Evolutionary conservation across 2,329 filamentous ascomycete species (phyloP).

Genomic region (Colletotrichum lentis): DNA sequence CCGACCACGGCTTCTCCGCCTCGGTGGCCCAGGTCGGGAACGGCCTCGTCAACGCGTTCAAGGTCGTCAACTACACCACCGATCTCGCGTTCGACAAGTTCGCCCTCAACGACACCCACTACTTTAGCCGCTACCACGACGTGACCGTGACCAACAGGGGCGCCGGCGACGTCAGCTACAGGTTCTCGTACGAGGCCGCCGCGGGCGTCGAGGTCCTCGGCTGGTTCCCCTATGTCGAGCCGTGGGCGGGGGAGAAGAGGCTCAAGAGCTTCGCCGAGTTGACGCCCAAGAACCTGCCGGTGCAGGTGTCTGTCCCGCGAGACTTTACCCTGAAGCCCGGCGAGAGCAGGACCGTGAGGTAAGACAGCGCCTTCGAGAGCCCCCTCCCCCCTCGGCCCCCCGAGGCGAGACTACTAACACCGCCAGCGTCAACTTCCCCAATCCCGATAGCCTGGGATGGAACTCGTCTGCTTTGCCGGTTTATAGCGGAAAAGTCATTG

Average conservation of each 20-base stretch:
- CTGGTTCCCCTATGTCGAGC: slow-evolving; percentile 29
- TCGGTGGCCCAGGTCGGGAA: slow-evolving; percentile 52
- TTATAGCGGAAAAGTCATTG: slow-evolving; percentile 48
- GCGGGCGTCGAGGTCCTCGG: slow-evolving; percentile 50
- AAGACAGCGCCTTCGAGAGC: slow-evolving; percentile 9
- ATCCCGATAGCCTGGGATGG: slow-evolving; percentile 43
- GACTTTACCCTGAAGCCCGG: slow-evolving; percentile 42
- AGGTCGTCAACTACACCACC: slow-evolving; percentile 51
- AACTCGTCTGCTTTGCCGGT: slow-evolving; percentile 44
- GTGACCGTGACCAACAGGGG: slow-evolving; percentile 50
- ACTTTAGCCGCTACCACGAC: slow-evolving; percentile 45
- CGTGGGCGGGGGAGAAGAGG: slow-evolving; percentile 31
- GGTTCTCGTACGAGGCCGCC: slow-evolving; percentile 42
- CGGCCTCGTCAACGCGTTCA: slow-evolving; percentile 54
- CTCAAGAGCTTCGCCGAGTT: slow-evolving; percentile 41
- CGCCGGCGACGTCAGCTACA: slow-evolving; percentile 47
- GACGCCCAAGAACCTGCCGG: slow-evolving; percentile 37
- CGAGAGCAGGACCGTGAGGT: slow-evolving; percentile 42
- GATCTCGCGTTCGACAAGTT: slow-evolving; percentile 51
- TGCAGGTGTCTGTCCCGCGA: slow-evolving; percentile 39
- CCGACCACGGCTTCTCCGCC: slow-evolving; percentile 41
- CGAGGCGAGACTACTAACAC: background rate
- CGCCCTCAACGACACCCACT: slow-evolving; percentile 54
- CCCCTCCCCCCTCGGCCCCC: no score
- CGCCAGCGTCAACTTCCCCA: slow-evolving; percentile 44